Base-by-base conservation (phyloP, 768 basidiomycete species). In the Royoungia palumana region DNA sequence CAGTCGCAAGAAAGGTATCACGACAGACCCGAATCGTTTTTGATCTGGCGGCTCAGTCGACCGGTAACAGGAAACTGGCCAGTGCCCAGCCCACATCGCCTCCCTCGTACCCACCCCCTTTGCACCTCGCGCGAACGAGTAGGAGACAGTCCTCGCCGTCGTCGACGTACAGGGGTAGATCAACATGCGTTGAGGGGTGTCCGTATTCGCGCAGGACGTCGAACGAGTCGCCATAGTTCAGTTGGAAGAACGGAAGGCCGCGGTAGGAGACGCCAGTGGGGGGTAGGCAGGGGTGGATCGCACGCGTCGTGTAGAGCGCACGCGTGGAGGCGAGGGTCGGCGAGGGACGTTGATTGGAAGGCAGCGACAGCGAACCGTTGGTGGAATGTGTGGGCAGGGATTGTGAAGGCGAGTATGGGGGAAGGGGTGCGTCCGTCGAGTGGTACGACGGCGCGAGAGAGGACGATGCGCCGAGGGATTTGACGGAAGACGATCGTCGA, bases 151-250 rank as follows among this genome's bases (percentile, higher is more conserved):
- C 89, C 37, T 79, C 79, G 11, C 76, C 75, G 54, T 89, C 89
- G 56, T 91, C 89, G 42, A 90, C 85, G 57, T 84, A 82, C 47
- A 92, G 61, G 3, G 89, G 89, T 35, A 92, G 69, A 56, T 86
- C 80, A 5, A 77, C 75, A 58, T 89, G 87, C 19, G 78, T 75
- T 46, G 82, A 82, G 13, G 89, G 89, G 61, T 90, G 89, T 1
- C 89, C 89, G 0, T 80, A 81, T 64, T 91, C 89, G 54, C 82
- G 77, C 43, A 91, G 65, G 7, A 92, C 80, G 34, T 83, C 79
- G 41, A 81, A 83, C 30, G 81, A 60, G 30, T 86, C 81, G 4
- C 79, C 82, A 27, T 79, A 74, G 27, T 67, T 64, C n/a, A 92
- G 73, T 12, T 72, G 78, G 64, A 90, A 89, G 75, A 92, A 91